Evolutionary conservation across 805 yeast genomes (phyloP).

Genomic region (Zygotorulaspora chibaensis): DNA sequence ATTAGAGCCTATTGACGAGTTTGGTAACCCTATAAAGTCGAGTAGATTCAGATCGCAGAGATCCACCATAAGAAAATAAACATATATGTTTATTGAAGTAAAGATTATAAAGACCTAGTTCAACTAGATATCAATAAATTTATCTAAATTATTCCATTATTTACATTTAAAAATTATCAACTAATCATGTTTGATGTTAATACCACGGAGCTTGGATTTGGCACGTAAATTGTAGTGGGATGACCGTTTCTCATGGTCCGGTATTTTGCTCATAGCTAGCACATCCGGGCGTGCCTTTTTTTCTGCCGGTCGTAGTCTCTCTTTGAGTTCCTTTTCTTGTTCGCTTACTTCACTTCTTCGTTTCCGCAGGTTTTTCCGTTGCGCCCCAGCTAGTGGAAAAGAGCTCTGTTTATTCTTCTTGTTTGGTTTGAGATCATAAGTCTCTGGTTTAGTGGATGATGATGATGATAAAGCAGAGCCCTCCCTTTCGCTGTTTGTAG

Average conservation of each 20-base stretch:
- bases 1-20: constrained; percentile 63
- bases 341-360: constrained; percentile 15
- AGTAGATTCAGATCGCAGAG: constrained; percentile 68
- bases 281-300: constrained; percentile 30
- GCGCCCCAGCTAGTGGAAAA: background rate
- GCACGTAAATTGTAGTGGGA: constrained; percentile 33
- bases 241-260: constrained; percentile 30
- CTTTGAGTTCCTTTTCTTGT: constrained; percentile 10
- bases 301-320: constrained; percentile 25
- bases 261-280: constrained; percentile 18
- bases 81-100: no score
- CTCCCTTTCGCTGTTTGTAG: background rate
- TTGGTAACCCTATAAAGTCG: constrained; percentile 52
- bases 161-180: background rate
- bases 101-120: no score
- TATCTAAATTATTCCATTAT: no score
- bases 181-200: constrained; percentile 4
- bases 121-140: no score
- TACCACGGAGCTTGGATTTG: constrained; percentile 28
- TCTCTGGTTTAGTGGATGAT: constrained; percentile 5
- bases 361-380: constrained; percentile 9
- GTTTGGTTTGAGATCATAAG: background rate
- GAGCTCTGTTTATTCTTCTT: background rate
- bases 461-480: background rate
- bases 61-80: constrained; percentile 3